These are phyloP conservation scores for Balamuthia mandrillaris DNA, from an alignment of 208 protist species.

Conservation along the genomic window DNA sequence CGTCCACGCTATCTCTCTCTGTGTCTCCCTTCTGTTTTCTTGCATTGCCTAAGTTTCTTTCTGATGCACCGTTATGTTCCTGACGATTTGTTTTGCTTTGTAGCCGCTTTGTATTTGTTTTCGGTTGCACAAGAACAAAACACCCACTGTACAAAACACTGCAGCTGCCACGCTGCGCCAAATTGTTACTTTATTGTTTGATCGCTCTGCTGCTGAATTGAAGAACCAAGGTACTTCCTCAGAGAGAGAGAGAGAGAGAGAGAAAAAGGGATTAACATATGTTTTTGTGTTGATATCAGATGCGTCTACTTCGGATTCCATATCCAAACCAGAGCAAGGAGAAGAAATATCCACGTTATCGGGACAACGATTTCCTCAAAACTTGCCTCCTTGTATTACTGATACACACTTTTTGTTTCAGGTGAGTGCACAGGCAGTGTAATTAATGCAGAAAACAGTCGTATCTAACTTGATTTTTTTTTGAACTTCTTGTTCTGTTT, in stretches of 20 bases:
- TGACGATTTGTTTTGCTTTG: background rate
- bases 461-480: background rate
- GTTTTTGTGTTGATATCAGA: too few species aligned
- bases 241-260: too few species aligned
- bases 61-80: too few species aligned
- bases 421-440: background rate
- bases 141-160: slow-evolving; percentile 34
- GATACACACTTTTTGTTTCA: slow-evolving; percentile 42
- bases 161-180: slow-evolving; percentile 36
- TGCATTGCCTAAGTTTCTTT: background rate
- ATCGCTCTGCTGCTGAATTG: slow-evolving; percentile 29
- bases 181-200: slow-evolving; percentile 41
- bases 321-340: background rate
- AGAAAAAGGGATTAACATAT: too few species aligned
- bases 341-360: slow-evolving; percentile 15
- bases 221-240: background rate
- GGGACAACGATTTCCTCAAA: slow-evolving; percentile 6
- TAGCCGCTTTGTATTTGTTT: slow-evolving; percentile 41
- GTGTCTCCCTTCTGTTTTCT: background rate
- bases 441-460: background rate
- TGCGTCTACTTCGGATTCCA: background rate
- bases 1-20: background rate
- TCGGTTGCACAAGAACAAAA: slow-evolving; percentile 40
- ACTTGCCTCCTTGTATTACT: slow-evolving; percentile 28
- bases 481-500: background rate